Evolutionary conservation across 192 early-diverging fungal genomes (phyloP), one percentile per base, ranked within the genome.

Genomic region (Lobulomyces angularis): DNA sequence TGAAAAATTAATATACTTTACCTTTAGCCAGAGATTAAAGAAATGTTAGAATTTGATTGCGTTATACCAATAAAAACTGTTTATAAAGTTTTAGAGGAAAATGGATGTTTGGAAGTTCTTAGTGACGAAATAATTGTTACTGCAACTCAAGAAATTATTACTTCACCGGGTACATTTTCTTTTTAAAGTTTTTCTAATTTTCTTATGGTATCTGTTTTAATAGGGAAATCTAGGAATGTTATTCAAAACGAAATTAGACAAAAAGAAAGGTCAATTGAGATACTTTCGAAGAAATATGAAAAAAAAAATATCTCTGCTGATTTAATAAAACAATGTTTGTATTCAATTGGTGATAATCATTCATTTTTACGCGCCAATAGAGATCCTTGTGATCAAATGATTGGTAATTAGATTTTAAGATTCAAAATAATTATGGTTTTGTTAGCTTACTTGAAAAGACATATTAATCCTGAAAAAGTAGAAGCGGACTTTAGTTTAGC

Each of bases 321-420:
- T 17, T 26, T 23, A 2, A 83, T 98, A 46, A 62, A 66, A 27
- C 77, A 77, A 40, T 92, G 90, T 48, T 66, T 98, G 14, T 93
- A 98, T 59, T 86, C 82, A 38, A 95, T 98, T 52, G 95, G 95
- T 39, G 95, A 98, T 51, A 97, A 98, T 58, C 84, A 97, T 61
- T 78, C 84, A 22, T 98, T 87, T 62, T 61, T 98, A 56, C 61
- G 90, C 37, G 75, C 51, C 14, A 65, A 53, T 52, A 71, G 92
- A 35, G 92, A 98, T 56, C 88, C 92, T 1, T 98, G 95, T 57
- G 86, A 91, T 35, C 81, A 82, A 45, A 93, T 98, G 83, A 72
- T 74, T 36, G 42, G 23, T 51, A 52, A n/a, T 6, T 32, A n/a
- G 16, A 9, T 35, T 46, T 18, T 22, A 1, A 6, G 5, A 5